Base-by-base conservation (phyloP, 1,284 basidiomycete genomes). In the Sutorius eximius region DNA sequence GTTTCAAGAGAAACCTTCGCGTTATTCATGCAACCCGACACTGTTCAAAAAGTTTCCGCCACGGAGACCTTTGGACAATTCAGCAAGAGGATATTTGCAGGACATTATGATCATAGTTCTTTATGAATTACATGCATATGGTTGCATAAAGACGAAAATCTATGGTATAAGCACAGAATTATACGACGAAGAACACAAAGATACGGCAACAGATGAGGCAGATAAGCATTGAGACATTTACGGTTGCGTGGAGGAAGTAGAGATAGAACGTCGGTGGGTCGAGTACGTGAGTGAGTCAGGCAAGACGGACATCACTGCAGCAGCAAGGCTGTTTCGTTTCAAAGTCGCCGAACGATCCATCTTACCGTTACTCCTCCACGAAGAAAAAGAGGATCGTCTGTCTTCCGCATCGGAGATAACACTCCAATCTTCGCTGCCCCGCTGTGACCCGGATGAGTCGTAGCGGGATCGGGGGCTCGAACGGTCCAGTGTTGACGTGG, bases 11-110 rank as follows among this genome's bases (percentile, higher is more conserved):
- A 92, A 74, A 95, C 87, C 2, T 92, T 91, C 61, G 89, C 93
- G 4, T 77, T 96, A 24, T 98, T 97, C 78, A 87, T 97, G 83
- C 93, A 96, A 72, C 94, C 95, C 1, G 85, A 95, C 68, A 86
- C 88, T 6, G 78, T 91, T 58, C 86, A 90, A 62, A 78, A 81
- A 36, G 81, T 97, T 29, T 85, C 87, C 1, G 71, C 73, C 36
- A 71, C 74, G 1, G 83, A 87, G 68, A 93, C 90, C 20, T 98
- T 95, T 66, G 95, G 94, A 1, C 79, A 87, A 60, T 97, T 97
- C 72, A 93, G 90, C 64, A 91, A 92, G 70, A 78, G 82, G 56
- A 81, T 95, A 27, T 86, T 96, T 59, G 80, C 82, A 56, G 79
- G 88, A 65, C 94, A 96, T 76, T 95, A 95, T 66, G 73, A 76